Percentiles rank a stretch among this genome's conserved stretches.
phyloP scores from a whole-genome alignment of 192 early-diverging fungal species.

The Coemansia sp. region DNA sequence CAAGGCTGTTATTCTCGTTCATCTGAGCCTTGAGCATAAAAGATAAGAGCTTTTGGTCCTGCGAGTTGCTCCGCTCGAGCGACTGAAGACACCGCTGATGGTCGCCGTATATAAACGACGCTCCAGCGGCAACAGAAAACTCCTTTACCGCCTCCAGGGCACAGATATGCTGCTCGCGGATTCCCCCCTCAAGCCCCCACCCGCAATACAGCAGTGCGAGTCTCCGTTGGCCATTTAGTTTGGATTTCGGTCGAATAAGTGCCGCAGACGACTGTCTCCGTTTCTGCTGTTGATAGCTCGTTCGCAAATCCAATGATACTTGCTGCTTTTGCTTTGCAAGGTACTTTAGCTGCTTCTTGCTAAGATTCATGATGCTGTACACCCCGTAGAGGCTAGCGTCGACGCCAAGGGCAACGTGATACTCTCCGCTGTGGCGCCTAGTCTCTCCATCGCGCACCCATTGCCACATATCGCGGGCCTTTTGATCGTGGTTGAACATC shows the following conservation, averaged over 20 bases:
- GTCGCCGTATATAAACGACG: conserved; percentile 82
- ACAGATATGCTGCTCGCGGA: conserved; percentile 50
- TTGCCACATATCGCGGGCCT: conserved; percentile 30
- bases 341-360: conserved; percentile 4
- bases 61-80: conserved; percentile 31
- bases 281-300: neutral
- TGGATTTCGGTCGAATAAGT: neutral
- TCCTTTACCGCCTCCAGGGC: conserved; percentile 64
- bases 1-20: conserved; percentile 59
- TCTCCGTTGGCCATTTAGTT: conserved; percentile 39
- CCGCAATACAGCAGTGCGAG: conserved; percentile 59
- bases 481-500: conserved; percentile 15
- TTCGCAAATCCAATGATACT: neutral
- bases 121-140: conserved; percentile 84
- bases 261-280: neutral
- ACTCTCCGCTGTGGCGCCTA: conserved; percentile 42
- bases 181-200: conserved; percentile 51
- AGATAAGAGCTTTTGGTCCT: conserved; percentile 78
- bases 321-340: conserved; percentile 1
- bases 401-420: conserved; percentile 58
- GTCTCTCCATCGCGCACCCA: conserved; percentile 57
- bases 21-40: conserved; percentile 52
- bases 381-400: conserved; percentile 43
- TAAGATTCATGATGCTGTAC: conserved; percentile 33
- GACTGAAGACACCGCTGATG: conserved; percentile 71